Percentiles rank a stretch among this genome's conserved stretches.
Conservation (phyloP, 139 green algal species). For the Desmodesmus armatus region DNA sequence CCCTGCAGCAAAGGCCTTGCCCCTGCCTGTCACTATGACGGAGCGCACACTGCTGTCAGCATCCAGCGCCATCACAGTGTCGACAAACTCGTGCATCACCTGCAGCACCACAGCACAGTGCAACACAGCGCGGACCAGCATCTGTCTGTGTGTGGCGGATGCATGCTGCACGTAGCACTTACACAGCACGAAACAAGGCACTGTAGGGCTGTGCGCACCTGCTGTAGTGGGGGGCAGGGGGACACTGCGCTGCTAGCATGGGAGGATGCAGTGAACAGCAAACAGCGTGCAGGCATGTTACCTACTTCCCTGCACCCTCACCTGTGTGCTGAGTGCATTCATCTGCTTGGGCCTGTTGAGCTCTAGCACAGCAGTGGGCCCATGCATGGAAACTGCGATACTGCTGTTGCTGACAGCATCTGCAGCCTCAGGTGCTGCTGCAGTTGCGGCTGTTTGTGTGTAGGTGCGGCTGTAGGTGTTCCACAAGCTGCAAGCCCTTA, state of each 20-base stretch:
- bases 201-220: too few species aligned
- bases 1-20: constrained; percentile 81
- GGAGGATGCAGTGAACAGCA: background rate
- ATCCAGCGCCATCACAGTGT: constrained; percentile 51
- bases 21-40: constrained; percentile 77
- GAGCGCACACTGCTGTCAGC: constrained; percentile 43
- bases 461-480: background rate
- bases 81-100: constrained; percentile 64
- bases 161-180: too few species aligned
- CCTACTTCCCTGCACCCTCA: too few species aligned
- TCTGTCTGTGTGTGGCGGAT: too few species aligned
- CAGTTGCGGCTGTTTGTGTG: background rate
- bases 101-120: constrained; percentile 12
- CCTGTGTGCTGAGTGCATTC: constrained; percentile 63
- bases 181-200: too few species aligned
- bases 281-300: background rate
- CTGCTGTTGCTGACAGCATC: background rate
- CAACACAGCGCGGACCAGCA: too few species aligned
- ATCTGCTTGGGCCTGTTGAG: constrained; percentile 65
- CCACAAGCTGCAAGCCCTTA: too few species aligned
- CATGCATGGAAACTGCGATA: constrained; percentile 9
- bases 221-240: too few species aligned
- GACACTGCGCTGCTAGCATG: too few species aligned
- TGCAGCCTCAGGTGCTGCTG: background rate
- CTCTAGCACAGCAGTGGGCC: constrained; percentile 50